Base-by-base conservation (phyloP, 345 rosid species). In the Draba incana region DNA sequence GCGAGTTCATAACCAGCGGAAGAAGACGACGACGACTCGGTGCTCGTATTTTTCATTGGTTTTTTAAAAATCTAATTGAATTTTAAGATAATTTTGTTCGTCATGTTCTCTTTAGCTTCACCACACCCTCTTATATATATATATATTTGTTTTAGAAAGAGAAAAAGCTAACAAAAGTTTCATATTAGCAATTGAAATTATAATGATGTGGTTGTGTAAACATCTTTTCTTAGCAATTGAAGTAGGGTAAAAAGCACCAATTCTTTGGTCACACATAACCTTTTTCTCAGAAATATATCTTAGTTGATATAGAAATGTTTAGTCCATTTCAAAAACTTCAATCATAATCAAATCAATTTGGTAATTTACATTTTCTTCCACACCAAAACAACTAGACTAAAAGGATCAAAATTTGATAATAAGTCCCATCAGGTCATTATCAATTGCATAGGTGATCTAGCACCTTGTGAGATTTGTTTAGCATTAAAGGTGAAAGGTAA, bases 391-490 rank as follows among this genome's bases (percentile, higher is more conserved):
- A 20, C 13, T 20, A 24, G 27, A 47, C 52, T 47, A 47, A 9
- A 7, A 47, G 3, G 12, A 47, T 47, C 9, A 20, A 20, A 9
- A 47, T 3, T 15, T 51, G 8, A 1, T 12, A 39, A 61, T 2
- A 62, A 31, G 20, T 62, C 44, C n/a, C 31, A 33, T 38, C 14
- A 47, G 31, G 33, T 47, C 56, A 47, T 38, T 23, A 39, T 57
- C 31, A 39, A 62, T 20, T 62, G 30, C 28, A 12, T 51, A 12
- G 35, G 27, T 27, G 56, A 51, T 25, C 33, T 3, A 25, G 15
- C 15, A 25, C 12, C 3, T 10, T 12, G 35, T 51, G 14, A 51
- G 56, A 27, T 27, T 25, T 12, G 0, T 27, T 27, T 25, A 25
- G 35, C 4, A 11, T 25, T 27, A 25, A 51, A 51, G 56, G 27